Percentiles rank a stretch among this genome's conserved stretches.
Evolutionary conservation across 768 basidiomycete species (phyloP).

Genomic region (Mycena albidolilacea): DNA sequence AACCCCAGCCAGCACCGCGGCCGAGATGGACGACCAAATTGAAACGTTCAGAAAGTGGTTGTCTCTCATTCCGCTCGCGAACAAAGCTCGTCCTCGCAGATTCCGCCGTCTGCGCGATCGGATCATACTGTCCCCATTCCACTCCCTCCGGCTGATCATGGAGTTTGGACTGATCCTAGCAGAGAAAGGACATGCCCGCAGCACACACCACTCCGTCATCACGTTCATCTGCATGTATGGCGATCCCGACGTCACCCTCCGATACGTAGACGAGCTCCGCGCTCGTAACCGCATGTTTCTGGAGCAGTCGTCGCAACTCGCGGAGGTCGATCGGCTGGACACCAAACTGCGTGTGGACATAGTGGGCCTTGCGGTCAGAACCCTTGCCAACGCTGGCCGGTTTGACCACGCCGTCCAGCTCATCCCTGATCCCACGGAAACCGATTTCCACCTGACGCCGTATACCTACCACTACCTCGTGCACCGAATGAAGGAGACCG

Average conservation of each 20-base stretch:
- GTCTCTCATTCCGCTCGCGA: constrained; percentile 55
- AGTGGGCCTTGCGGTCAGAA: constrained; percentile 57
- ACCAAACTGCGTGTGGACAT: constrained; percentile 25
- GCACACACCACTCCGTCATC: constrained; percentile 47
- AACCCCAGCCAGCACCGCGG: constrained; percentile 14
- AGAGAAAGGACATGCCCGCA: constrained; percentile 59
- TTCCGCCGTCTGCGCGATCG: constrained; percentile 35
- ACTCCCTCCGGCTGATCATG: constrained; percentile 54
- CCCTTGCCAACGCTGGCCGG: constrained; percentile 55
- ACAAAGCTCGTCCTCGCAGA: constrained; percentile 27
- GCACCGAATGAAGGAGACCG: constrained; percentile 40
- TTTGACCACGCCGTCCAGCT: constrained; percentile 61
- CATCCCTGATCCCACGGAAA: constrained; percentile 53
- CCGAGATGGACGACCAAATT: constrained; percentile 38
- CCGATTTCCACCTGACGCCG: constrained; percentile 49
- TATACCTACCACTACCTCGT: constrained; percentile 56
- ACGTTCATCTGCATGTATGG: constrained; percentile 57
- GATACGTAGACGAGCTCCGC: constrained; percentile 58
- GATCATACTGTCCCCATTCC: constrained; percentile 50
- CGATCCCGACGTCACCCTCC: constrained; percentile 46
- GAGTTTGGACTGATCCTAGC: constrained; percentile 61
- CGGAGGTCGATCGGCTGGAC: constrained; percentile 27
- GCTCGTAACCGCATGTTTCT: constrained; percentile 42
- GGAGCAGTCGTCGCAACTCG: constrained; percentile 23
- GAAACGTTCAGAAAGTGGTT: constrained; percentile 58